Base-by-base conservation (phyloP, 2,329 filamentous ascomycete species). In the Aspergillus fumigatus region DNA sequence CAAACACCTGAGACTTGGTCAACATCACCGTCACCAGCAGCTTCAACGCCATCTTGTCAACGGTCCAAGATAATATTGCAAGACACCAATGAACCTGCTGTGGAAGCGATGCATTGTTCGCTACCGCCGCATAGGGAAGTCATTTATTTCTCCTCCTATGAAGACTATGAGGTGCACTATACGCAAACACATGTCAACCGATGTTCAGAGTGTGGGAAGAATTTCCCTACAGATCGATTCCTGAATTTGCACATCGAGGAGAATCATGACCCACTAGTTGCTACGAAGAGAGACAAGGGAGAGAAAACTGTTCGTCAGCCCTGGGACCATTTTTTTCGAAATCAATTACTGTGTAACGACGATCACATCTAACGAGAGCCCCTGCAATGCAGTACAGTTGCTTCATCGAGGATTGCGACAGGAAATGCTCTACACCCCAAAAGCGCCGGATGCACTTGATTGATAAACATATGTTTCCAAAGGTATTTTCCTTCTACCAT, bases 391-490 rank as follows among this genome's bases (percentile, higher is more conserved):
- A 94, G 86, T 97, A 88, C 74, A 86, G 85, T 4, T 99, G 94
- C 76, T 95, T 97, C 67, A 86, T 97, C 6, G 89, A 96, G 68
- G 87, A 82, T 50, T 99, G 94, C 73, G 90, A 94, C 57, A 84
- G 89, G 62, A 87, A 91, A 70, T 97, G 92, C 75, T 85, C 84
- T 54, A 92, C 89, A 3, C 86, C 88, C 29, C 86, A 90, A 67
- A 97, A 96, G 74, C 84, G 94, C 48, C 83, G 90, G 35, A 84
- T 90, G 71, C 93, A 99, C 78, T 80, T 96, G 62, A 90, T 96
- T 63, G 92, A 96, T 78, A 97, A 96, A 76, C 94, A 99, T 74
- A 83, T 88, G 76, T 99, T 94, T 69, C 93, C 92, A 10, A 86
- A 84, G 70, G 78, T 79, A 68, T 59, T 25, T 52, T 6, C 38